Conservation (phyloP, 441 rosid genomes). For the Daphne laureola region DNA sequence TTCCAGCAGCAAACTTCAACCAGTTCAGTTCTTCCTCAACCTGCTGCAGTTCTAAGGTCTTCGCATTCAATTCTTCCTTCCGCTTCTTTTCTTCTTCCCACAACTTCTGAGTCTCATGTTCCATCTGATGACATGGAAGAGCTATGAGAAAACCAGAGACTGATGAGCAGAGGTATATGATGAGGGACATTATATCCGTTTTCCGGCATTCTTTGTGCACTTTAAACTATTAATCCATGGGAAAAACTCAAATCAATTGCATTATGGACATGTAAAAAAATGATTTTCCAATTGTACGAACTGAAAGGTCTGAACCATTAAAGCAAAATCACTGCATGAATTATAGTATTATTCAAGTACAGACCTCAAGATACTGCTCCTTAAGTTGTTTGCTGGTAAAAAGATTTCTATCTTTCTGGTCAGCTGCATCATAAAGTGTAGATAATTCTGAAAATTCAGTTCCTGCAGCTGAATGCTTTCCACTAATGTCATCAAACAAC, state of each 20-base stretch:
- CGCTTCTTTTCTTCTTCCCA: conserved; percentile 25
- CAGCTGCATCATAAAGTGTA: conserved; percentile 18
- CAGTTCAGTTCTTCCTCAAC: conserved; percentile 52
- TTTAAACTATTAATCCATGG: too few relatives aligned
- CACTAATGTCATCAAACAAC: background rate
- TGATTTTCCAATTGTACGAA: background rate
- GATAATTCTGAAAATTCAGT: conserved; percentile 17
- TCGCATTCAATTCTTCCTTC: conserved; percentile 24
- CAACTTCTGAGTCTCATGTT: conserved; percentile 21
- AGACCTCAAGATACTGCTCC: conserved; percentile 30
- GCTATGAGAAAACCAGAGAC: background rate
- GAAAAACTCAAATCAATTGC: too few relatives aligned
- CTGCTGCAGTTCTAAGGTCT: conserved; percentile 29
- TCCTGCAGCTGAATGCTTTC: conserved; percentile 16
- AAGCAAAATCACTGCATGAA: background rate
- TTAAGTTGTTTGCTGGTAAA: background rate
- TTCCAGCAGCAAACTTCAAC: conserved; percentile 45
- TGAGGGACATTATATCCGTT: too few relatives aligned
- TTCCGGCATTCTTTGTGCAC: too few relatives aligned
- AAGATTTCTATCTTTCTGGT: conserved; percentile 4
- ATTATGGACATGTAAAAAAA: too few relatives aligned
- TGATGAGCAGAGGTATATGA: too few relatives aligned
- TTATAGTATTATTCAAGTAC: conserved; percentile 8
- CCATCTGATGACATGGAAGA: conserved; percentile 27
- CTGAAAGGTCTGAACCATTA: conserved; percentile 4